Evolutionary conservation across 768 basidiomycete genomes (phyloP).

Genomic region (Lactifluus pinguis): DNA sequence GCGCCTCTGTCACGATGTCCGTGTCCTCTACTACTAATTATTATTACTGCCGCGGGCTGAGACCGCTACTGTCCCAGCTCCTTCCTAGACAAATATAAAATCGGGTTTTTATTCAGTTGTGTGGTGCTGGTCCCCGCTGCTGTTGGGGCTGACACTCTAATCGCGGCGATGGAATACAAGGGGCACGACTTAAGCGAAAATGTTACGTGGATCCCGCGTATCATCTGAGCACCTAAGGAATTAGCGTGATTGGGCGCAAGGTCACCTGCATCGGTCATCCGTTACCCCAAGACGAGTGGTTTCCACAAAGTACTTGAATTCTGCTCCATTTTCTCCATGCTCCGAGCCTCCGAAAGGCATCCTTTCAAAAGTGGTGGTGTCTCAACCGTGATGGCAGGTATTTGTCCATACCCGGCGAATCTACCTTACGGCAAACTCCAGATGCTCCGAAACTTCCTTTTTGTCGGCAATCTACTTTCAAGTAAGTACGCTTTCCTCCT

Average conservation of each 20-base stretch:
- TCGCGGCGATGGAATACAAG: background rate
- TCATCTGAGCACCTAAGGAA: background rate
- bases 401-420: background rate
- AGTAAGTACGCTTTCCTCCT: too few relatives aligned
- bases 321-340: background rate
- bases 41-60: background rate
- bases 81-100: too few relatives aligned
- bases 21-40: background rate
- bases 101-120: too few relatives aligned
- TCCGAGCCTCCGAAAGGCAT: background rate
- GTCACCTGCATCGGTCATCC: slow-evolving; percentile 11
- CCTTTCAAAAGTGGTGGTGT: too few relatives aligned
- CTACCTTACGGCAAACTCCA: background rate
- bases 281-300: background rate
- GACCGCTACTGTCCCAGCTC: background rate
- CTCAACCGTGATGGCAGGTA: background rate
- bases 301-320: background rate
- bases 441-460: too few relatives aligned
- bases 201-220: background rate
- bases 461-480: too few relatives aligned
- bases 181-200: background rate
- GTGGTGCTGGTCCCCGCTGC: too few relatives aligned
- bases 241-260: background rate
- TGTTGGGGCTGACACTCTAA: background rate
- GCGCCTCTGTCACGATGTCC: background rate